Evolutionary conservation across 139 green algal genomes (phyloP).

Genomic region (Volvox reticuliferus): DNA sequence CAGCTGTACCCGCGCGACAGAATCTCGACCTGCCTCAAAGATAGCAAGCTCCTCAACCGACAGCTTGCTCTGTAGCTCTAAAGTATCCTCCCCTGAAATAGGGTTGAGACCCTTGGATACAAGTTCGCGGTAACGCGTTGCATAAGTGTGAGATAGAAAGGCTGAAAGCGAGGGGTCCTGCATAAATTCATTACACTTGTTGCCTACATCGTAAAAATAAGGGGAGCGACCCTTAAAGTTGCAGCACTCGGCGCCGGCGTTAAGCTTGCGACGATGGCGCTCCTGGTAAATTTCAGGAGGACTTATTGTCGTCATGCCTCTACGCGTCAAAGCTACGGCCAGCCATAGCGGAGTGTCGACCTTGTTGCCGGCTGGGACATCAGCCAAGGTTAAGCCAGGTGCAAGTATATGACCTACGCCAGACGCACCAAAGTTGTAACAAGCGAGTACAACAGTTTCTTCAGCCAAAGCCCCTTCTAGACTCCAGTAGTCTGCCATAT

Average conservation of each 20-base stretch:
- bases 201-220: constrained; percentile 63
- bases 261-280: constrained; percentile 52
- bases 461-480: constrained; percentile 46
- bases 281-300: constrained; percentile 55
- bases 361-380: constrained; percentile 13
- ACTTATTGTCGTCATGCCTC: constrained; percentile 46
- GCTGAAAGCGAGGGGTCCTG: constrained; percentile 49
- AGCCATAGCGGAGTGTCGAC: constrained; percentile 54
- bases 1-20: constrained; percentile 21
- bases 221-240: constrained; percentile 55
- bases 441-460: constrained; percentile 41
- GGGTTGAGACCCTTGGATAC: constrained; percentile 60
- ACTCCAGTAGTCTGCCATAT: constrained; percentile 43
- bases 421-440: constrained; percentile 40
- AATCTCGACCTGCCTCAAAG: constrained; percentile 57
- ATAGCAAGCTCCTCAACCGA: constrained; percentile 62
- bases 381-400: constrained; percentile 11
- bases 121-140: constrained; percentile 58
- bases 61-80: constrained; percentile 64
- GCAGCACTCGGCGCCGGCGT: constrained; percentile 57
- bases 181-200: constrained; percentile 59
- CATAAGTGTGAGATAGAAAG: constrained; percentile 54
- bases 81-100: constrained; percentile 58
- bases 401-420: constrained; percentile 49
- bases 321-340: constrained; percentile 4